Conservation (phyloP, 495 filamentous ascomycete species). For the Parathielavia appendiculata region DNA sequence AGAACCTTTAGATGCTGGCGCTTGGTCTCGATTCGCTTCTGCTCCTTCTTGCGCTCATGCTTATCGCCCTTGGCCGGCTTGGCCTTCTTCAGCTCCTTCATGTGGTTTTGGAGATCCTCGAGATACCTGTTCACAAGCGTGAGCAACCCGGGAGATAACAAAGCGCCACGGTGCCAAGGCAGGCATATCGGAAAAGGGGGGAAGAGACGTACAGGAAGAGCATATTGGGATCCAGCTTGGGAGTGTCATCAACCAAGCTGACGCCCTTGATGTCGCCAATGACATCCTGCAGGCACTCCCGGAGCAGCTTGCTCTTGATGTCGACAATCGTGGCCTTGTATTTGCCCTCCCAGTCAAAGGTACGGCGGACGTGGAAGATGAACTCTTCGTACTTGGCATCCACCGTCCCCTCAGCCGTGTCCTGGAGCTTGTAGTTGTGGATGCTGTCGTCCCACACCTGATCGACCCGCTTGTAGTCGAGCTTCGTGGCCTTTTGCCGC, state of each 20-base stretch:
- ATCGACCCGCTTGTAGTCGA: constrained; percentile 84
- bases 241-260: constrained; percentile 73
- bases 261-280: constrained; percentile 80
- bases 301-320: constrained; percentile 77
- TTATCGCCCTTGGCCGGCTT: constrained; percentile 44
- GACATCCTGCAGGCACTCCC: constrained; percentile 65
- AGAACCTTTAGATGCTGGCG: constrained; percentile 69
- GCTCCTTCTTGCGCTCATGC: constrained; percentile 53
- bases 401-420: constrained; percentile 66
- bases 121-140: constrained; percentile 49
- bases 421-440: constrained; percentile 77
- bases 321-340: constrained; percentile 73
- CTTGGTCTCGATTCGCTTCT: constrained; percentile 64
- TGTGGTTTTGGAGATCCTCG: constrained; percentile 62
- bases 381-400: constrained; percentile 79
- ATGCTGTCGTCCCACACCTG: constrained; percentile 75
- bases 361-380: constrained; percentile 79
- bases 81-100: constrained; percentile 61
- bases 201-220: constrained; percentile 58
- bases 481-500: constrained; percentile 50
- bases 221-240: constrained; percentile 77
- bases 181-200: neutral
- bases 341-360: constrained; percentile 85
- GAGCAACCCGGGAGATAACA: neutral
- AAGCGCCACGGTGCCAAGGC: neutral